Conservation (phyloP, 1,284 basidiomycete genomes). For the Ustilago xerochloae region DNA sequence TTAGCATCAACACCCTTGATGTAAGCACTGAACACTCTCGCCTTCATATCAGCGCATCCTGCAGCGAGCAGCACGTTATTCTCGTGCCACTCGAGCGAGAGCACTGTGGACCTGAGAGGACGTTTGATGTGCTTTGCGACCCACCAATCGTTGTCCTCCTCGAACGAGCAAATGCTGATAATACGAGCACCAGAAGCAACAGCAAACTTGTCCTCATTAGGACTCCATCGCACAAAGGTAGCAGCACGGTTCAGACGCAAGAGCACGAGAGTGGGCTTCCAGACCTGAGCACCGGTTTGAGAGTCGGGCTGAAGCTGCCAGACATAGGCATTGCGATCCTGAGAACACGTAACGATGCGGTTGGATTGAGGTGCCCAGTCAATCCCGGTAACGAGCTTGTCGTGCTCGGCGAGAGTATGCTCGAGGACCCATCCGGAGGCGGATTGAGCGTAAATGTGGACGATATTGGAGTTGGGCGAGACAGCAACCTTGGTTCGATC, state of each 20-base stretch:
- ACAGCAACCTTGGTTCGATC: slow-evolving; percentile 90
- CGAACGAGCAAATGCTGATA: slow-evolving; percentile 66
- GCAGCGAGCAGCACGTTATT: slow-evolving; percentile 95
- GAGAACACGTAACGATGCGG: slow-evolving; percentile 96
- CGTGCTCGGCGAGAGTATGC: slow-evolving; percentile 91
- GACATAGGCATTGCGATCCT: slow-evolving; percentile 98
- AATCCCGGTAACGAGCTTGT: slow-evolving; percentile 97
- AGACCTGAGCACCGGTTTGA: slow-evolving; percentile 74
- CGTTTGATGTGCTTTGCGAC: slow-evolving; percentile 97
- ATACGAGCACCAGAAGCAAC: slow-evolving; percentile 88
- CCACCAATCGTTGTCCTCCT: slow-evolving; percentile 91
- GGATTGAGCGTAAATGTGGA: slow-evolving; percentile 77
- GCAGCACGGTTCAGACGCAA: slow-evolving; percentile 95
- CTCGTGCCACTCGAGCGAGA: slow-evolving; percentile 96
- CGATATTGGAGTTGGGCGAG: slow-evolving; percentile 89
- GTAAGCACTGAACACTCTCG: slow-evolving; percentile 97
- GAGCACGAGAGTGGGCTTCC: slow-evolving; percentile 98
- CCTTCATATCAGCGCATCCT: slow-evolving; percentile 93
- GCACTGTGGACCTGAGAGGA: slow-evolving; percentile 90
- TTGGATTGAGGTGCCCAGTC: slow-evolving; percentile 98
- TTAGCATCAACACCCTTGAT: slow-evolving; percentile 98
- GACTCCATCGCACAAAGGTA: slow-evolving; percentile 94
- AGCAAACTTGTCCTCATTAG: slow-evolving; percentile 97
- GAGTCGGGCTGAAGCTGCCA: slow-evolving; percentile 86
- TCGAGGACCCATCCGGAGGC: slow-evolving; percentile 75